phyloP scores from a whole-genome alignment of 2,329 filamentous ascomycete species.

The Davidsoniella virescens region DNA sequence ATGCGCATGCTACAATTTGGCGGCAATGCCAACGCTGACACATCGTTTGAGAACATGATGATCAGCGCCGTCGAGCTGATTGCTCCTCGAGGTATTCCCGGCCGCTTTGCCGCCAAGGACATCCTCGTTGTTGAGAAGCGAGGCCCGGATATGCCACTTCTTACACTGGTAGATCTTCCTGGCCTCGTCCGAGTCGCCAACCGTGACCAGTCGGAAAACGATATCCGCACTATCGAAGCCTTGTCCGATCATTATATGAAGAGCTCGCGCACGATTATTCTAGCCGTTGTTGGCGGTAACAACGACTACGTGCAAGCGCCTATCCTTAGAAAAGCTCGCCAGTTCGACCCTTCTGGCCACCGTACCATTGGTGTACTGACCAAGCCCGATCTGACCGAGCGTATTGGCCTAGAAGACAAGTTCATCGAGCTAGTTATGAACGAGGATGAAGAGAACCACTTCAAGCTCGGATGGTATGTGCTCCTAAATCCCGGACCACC shows the following conservation, averaged over 20 bases:
- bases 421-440: slow-evolving; percentile 37
- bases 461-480: slow-evolving; percentile 36
- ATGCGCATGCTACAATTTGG: slow-evolving; percentile 31
- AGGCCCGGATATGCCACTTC: slow-evolving; percentile 40
- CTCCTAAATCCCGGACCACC: slow-evolving; percentile 32
- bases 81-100: slow-evolving; percentile 32
- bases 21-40: slow-evolving; percentile 27
- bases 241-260: slow-evolving; percentile 40
- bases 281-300: slow-evolving; percentile 39
- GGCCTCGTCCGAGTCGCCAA: slow-evolving; percentile 40
- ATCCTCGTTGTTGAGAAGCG: slow-evolving; percentile 42
- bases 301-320: slow-evolving; percentile 37
- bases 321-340: slow-evolving; percentile 32
- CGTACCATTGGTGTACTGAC: slow-evolving; percentile 36
- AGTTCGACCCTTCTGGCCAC: slow-evolving; percentile 32
- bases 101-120: slow-evolving; percentile 34
- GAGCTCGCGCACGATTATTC: slow-evolving; percentile 36
- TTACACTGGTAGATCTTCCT: slow-evolving; percentile 46
- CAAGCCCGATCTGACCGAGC: slow-evolving; percentile 36
- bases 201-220: slow-evolving; percentile 33
- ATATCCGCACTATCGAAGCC: slow-evolving; percentile 34
- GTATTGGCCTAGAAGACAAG: slow-evolving; percentile 36
- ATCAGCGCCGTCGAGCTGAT: slow-evolving; percentile 33
- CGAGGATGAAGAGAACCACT: slow-evolving; percentile 32
- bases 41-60: slow-evolving; percentile 35